phyloP scores from a whole-genome alignment of 2,329 filamentous ascomycete species.

The Paracorniculantispora psalliotae region DNA sequence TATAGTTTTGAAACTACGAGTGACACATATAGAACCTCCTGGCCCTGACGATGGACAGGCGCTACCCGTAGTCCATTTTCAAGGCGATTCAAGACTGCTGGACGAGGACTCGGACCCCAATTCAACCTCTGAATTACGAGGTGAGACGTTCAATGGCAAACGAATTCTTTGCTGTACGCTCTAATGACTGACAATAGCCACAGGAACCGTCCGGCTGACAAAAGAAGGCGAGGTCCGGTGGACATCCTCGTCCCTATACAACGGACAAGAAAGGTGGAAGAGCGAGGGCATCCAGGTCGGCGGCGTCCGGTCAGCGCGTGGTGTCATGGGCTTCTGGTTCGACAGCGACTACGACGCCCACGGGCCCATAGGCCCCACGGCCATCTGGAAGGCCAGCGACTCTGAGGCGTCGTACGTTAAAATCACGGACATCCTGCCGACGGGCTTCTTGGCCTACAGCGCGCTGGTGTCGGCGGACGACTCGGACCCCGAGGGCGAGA shows the following conservation, averaged over 20 bases:
- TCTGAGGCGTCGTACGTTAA: conserved; percentile 23
- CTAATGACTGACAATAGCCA: conserved; percentile 20
- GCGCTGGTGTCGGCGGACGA: conserved; percentile 15
- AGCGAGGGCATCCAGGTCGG: conserved; percentile 73
- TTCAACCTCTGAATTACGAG: conserved; percentile 60
- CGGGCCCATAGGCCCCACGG: conserved; percentile 69
- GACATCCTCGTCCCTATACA: conserved; percentile 62
- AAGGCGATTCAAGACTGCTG: conserved; percentile 55
- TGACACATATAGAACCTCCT: conserved; percentile 56
- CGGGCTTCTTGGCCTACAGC: conserved; percentile 26
- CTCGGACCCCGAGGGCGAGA: conserved; percentile 22
- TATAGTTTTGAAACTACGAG: conserved; percentile 62
- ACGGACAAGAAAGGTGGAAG: conserved; percentile 67
- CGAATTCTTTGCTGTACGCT: conserved; percentile 16
- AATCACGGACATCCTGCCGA: conserved; percentile 28
- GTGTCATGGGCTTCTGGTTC: conserved; percentile 37
- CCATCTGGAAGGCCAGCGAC: conserved; percentile 71
- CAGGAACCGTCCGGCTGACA: conserved; percentile 60
- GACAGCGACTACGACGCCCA: conserved; percentile 58
- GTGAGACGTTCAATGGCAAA: conserved; percentile 33
- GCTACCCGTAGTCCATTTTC: conserved; percentile 64
- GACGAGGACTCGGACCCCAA: conserved; percentile 65
- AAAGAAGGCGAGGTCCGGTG: conserved; percentile 67
- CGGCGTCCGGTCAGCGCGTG: conserved; percentile 58
- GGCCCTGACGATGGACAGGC: conserved; percentile 52